Evolutionary conservation across 805 yeast genomes (phyloP).

Genomic region (Hanseniaspora mollemarum): DNA sequence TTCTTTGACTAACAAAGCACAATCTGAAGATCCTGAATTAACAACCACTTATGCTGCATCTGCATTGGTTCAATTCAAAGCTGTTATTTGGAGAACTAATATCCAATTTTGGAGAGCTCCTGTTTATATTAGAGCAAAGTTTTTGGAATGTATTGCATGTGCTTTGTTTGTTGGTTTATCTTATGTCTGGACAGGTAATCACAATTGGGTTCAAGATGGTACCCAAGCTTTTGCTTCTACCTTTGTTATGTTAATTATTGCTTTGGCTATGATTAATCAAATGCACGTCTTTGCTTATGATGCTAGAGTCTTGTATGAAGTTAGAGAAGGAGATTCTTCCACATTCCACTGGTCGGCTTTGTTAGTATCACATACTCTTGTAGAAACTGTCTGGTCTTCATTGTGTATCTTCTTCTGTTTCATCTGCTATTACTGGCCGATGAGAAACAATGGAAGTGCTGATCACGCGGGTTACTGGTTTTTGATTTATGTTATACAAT

Average conservation of each 20-base stretch:
- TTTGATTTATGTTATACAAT: conserved; percentile 37
- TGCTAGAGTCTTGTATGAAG: conserved; percentile 57
- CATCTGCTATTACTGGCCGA: conserved; percentile 41
- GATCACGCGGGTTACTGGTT: conserved; percentile 44
- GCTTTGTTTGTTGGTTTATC: conserved; percentile 58
- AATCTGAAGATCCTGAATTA: conserved; percentile 30
- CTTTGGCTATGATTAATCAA: conserved; percentile 49
- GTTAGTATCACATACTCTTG: conserved; percentile 34
- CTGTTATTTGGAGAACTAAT: conserved; percentile 42
- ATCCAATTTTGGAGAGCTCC: conserved; percentile 59
- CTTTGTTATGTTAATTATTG: conserved; percentile 44
- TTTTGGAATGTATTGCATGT: conserved; percentile 40
- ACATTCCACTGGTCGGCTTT: conserved; percentile 60
- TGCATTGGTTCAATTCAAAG: conserved; percentile 31
- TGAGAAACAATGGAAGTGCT: conserved; percentile 34
- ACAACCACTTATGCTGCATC: conserved; percentile 39
- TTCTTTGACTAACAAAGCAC: conserved; percentile 30
- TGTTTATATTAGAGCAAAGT: conserved; percentile 46
- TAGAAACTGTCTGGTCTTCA: conserved; percentile 41
- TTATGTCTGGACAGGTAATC: conserved; percentile 45
- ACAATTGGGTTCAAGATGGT: conserved; percentile 50
- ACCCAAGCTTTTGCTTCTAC: conserved; percentile 52
- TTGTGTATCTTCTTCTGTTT: conserved; percentile 35
- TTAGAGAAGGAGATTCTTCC: conserved; percentile 60
- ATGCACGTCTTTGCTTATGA: conserved; percentile 48